Evolutionary conservation across 2,329 filamentous ascomycete species (phyloP).

Genomic region (Fusarium oxysporum): DNA sequence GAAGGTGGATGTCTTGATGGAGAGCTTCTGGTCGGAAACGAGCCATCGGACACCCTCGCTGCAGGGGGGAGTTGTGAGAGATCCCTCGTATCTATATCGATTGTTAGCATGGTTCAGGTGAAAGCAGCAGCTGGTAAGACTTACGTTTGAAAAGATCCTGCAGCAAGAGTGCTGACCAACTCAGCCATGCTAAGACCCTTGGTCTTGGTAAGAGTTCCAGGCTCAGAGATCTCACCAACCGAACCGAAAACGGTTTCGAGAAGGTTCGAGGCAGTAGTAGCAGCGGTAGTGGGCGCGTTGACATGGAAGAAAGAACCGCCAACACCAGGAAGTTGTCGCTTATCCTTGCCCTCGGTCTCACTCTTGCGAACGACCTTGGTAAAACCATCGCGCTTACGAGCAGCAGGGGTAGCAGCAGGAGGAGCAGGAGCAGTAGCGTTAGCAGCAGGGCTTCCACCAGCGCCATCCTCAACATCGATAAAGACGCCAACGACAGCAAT

Average conservation of each 20-base stretch:
- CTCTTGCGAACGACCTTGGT: slow-evolving; percentile 16
- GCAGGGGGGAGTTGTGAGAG: slow-evolving; percentile 72
- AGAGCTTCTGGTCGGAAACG: slow-evolving; percentile 60
- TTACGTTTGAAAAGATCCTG: slow-evolving; percentile 48
- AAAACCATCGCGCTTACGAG: slow-evolving; percentile 5
- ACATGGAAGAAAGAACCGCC: slow-evolving; percentile 18
- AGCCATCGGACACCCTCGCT: slow-evolving; percentile 68
- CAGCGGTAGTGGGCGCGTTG: neutral
- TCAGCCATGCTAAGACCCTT: slow-evolving; percentile 56
- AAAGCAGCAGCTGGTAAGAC: neutral
- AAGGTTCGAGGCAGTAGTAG: slow-evolving; percentile 41
- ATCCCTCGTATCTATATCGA: slow-evolving; percentile 60
- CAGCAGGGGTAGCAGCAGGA: neutral
- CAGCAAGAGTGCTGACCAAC: slow-evolving; percentile 49
- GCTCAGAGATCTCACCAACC: slow-evolving; percentile 49
- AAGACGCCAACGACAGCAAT: slow-evolving; percentile 49
- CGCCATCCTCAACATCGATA: slow-evolving; percentile 40
- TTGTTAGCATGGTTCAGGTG: rapidly evolving
- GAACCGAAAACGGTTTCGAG: slow-evolving; percentile 53
- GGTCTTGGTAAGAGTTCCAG: slow-evolving; percentile 54
- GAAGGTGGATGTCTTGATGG: slow-evolving; percentile 53
- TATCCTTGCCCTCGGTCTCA: neutral
- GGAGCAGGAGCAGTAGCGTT: slow-evolving; percentile 9
- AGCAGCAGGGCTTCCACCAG: slow-evolving; percentile 3
- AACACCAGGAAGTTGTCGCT: slow-evolving; percentile 24